Evolutionary conservation across 371 early-diverging fungal genomes (phyloP).

Genomic region (Saksenaea oblongispora): DNA sequence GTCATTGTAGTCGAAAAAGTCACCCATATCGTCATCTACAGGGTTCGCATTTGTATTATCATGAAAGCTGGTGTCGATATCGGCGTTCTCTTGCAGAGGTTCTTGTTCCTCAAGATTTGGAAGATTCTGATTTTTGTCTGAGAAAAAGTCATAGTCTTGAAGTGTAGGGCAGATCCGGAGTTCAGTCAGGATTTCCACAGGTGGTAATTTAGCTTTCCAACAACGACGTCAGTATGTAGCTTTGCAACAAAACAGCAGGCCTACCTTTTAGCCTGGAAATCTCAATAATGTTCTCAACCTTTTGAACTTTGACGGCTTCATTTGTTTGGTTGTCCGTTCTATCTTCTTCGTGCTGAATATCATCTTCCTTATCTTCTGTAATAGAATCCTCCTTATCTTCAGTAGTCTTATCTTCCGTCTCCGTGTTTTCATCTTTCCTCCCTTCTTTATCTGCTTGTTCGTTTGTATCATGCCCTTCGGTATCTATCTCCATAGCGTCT

Average conservation of each 20-base stretch:
- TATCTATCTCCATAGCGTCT: background rate
- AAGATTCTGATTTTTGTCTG: constrained; percentile 42
- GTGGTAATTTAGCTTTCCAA: constrained; percentile 53
- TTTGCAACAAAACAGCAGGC: background rate
- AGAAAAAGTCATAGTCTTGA: constrained; percentile 59
- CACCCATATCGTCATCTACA: constrained; percentile 19
- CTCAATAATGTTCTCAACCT: background rate
- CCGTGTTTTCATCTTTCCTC: background rate
- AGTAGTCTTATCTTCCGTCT: background rate
- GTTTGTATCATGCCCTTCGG: background rate
- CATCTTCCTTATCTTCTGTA: background rate
- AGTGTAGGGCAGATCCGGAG: constrained; percentile 72
- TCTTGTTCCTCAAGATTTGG: constrained; percentile 23
- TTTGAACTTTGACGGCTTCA: background rate
- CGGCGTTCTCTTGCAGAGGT: constrained; percentile 6
- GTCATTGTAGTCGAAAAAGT: constrained; percentile 15
- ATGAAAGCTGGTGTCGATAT: constrained; percentile 13
- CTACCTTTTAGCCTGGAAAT: background rate
- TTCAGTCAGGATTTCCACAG: constrained; percentile 42
- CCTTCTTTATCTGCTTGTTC: constrained; percentile 26
- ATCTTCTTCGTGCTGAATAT: background rate
- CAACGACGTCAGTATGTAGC: background rate
- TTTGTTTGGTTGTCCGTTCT: background rate
- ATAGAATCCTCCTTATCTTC: background rate
- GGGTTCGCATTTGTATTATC: constrained; percentile 17